phyloP scores from a whole-genome alignment of 2,329 filamentous ascomycete genomes.

The Onygenales sp. region DNA sequence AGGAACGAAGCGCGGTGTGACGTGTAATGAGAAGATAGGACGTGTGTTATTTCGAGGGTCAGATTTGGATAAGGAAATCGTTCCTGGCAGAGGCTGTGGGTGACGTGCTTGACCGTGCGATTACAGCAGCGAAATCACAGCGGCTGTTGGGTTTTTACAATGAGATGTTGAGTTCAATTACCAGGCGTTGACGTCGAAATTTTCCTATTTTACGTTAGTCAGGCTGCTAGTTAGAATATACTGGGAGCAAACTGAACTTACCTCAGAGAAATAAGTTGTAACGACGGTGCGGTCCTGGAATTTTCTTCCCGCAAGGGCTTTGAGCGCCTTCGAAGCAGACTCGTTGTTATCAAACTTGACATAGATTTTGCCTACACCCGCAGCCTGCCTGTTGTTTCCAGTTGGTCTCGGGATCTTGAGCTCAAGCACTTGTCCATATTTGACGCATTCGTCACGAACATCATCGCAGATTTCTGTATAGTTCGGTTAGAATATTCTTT shows the following conservation, averaged over 20 bases:
- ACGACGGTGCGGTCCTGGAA: constrained; percentile 96
- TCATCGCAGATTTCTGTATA: constrained; percentile 86
- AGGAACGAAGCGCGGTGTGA: not conserved
- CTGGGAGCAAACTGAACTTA: constrained; percentile 30
- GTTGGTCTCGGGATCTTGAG: constrained; percentile 86
- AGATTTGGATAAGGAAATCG: not conserved
- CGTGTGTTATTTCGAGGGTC: not conserved
- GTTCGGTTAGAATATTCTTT: not conserved
- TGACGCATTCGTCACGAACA: constrained; percentile 82
- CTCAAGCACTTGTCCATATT: constrained; percentile 77
- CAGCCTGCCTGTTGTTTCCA: constrained; percentile 70
- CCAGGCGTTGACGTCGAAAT: constrained; percentile 88
- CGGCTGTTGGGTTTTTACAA: not conserved
- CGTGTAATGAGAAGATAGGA: not conserved
- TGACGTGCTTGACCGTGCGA: too few relatives aligned
- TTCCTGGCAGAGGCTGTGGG: not conserved
- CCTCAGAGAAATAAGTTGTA: constrained; percentile 92
- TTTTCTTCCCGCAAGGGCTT: constrained; percentile 85
- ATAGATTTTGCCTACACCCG: constrained; percentile 94
- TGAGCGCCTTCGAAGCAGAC: constrained; percentile 72
- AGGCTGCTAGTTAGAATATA: not conserved
- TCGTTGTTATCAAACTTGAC: constrained; percentile 81
- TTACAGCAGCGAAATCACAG: too few relatives aligned
- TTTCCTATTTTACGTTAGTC: constrained; percentile 51
- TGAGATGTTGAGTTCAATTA: constrained; percentile 32